Conservation (phyloP, 257 asterid genomes). For the Knoxia roxburghii region DNA sequence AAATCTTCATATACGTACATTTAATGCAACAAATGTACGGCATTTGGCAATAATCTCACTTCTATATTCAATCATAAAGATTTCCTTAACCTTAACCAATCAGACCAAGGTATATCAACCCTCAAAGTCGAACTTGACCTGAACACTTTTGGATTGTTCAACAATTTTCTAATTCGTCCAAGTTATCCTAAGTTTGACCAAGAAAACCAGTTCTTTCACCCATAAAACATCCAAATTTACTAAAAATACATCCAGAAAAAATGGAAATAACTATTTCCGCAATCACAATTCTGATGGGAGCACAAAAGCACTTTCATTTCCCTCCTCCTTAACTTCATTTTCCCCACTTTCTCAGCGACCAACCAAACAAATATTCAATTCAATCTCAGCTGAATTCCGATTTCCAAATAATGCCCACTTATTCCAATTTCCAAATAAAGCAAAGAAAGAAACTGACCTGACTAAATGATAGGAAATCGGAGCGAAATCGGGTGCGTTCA, state of each 20-base stretch:
- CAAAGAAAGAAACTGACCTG: conserved; percentile 41
- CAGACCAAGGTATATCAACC: background rate
- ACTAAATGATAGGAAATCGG: conserved; percentile 73
- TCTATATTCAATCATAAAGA: background rate
- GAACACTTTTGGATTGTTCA: background rate
- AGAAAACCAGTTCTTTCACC: background rate
- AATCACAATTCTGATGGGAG: too few relatives aligned
- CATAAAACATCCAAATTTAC: background rate
- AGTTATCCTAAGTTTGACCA: background rate
- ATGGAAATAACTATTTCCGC: background rate
- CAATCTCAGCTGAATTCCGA: background rate
- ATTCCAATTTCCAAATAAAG: too few relatives aligned
- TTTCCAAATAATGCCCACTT: background rate
- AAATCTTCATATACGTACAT: background rate
- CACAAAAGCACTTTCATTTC: background rate
- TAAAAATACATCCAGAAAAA: background rate
- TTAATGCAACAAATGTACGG: background rate
- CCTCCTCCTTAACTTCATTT: background rate
- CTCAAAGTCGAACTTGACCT: background rate
- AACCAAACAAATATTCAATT: background rate
- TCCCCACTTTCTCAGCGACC: background rate
- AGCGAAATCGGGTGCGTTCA: conserved; percentile 86
- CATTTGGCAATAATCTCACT: background rate
- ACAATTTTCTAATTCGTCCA: background rate
- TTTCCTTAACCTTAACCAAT: background rate